Conservation (phyloP, 2,329 filamentous ascomycete species). For the Trichoderma sp. region DNA sequence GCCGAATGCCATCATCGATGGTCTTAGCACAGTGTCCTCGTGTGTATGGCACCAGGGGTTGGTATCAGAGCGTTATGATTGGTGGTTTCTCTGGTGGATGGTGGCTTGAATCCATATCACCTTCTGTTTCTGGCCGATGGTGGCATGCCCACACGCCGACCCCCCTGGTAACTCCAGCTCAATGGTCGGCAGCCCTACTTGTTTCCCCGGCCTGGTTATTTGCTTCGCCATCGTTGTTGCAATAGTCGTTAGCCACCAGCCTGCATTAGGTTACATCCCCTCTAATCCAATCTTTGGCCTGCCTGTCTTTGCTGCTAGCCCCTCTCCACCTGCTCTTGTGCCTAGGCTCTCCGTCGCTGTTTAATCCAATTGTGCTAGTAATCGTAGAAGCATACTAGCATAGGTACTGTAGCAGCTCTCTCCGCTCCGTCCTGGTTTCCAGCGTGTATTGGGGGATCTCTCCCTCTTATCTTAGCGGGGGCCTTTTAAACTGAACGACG, state of each 20-base stretch:
- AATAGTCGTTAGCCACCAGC: conserved; percentile 32
- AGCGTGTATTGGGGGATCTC: conserved; percentile 25
- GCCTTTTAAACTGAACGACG: conserved; percentile 31
- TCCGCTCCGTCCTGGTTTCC: background rate
- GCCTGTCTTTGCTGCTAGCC: conserved; percentile 29
- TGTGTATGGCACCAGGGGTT: conserved; percentile 30
- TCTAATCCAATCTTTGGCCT: conserved; percentile 23
- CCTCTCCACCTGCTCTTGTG: conserved; percentile 28
- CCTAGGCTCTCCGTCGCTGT: conserved; percentile 23
- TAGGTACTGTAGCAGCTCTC: conserved; percentile 3
- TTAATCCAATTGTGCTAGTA: conserved; percentile 18
- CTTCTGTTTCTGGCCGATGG: conserved; percentile 44
- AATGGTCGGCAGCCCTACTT: conserved; percentile 36
- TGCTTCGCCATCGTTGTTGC: conserved; percentile 32
- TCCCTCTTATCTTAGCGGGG: conserved; percentile 31
- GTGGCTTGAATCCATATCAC: conserved; percentile 41
- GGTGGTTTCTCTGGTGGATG: conserved; percentile 37
- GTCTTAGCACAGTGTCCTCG: conserved; percentile 31
- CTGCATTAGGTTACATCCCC: conserved; percentile 35
- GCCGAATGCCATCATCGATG: conserved; percentile 29
- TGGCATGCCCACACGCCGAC: conserved; percentile 41
- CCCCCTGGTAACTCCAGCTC: conserved; percentile 33
- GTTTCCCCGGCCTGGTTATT: conserved; percentile 29
- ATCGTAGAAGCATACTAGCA: conserved; percentile 12
- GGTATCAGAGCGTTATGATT: conserved; percentile 40